Evolutionary conservation across 768 basidiomycete species (phyloP).

Genomic region (Pleurotus tuber-regium): DNA sequence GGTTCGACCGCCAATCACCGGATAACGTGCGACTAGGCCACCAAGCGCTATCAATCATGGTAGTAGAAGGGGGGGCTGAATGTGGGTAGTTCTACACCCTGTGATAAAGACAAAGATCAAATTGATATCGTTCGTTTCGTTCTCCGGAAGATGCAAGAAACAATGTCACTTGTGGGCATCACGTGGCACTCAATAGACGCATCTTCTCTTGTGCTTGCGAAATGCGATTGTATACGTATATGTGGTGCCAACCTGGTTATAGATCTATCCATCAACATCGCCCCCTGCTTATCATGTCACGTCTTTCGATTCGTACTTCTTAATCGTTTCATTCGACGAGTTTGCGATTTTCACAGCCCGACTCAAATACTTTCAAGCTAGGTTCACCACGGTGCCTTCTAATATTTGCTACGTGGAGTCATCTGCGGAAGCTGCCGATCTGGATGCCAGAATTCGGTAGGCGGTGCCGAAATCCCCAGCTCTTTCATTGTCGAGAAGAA

Average conservation of each 20-base stretch:
- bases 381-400: conserved; percentile 2
- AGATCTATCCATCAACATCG: not conserved
- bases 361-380: not conserved
- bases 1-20: conserved; percentile 10
- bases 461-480: not conserved
- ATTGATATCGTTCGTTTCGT: conserved; percentile 9
- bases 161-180: conserved; percentile 7
- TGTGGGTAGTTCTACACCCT: conserved; percentile 8
- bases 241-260: not conserved
- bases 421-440: not conserved
- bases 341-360: not conserved
- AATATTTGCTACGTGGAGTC: conserved; percentile 1
- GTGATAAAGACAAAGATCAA: conserved; percentile 10
- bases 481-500: no score
- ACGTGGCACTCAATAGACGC: not conserved
- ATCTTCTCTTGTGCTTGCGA: conserved; percentile 5
- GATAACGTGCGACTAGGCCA: conserved; percentile 10
- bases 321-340: not conserved
- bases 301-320: not conserved
- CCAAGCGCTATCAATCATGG: conserved; percentile 12
- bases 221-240: conserved; percentile 1
- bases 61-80: conserved; percentile 8
- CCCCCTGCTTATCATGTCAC: conserved; percentile 4
- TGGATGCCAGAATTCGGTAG: not conserved
- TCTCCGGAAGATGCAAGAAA: conserved; percentile 9